Evolutionary conservation across 2,329 filamentous ascomycete species (phyloP), one percentile per base, ranked within the genome.

Genomic region (Cordyceps farinosa): DNA sequence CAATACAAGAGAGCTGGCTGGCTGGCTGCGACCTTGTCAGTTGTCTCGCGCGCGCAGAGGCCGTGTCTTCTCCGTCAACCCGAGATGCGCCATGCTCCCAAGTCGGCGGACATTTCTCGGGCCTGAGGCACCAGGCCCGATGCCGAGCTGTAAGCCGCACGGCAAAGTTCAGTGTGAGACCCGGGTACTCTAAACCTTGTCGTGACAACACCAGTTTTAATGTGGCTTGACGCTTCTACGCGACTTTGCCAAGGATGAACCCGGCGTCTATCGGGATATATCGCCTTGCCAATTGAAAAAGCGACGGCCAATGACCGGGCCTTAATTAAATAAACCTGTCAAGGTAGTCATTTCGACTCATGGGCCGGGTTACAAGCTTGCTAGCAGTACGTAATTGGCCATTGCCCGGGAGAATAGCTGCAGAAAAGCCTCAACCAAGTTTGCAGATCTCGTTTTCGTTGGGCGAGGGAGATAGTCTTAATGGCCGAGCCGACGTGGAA

Each of bases 211-310:
- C 13, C 2, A 22, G 22, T 22, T 22, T 22, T 22, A 22, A 22
- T 55, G 53, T 55, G 53, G 53, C 38, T 55, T 55, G 38, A 55
- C 27, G 27, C 27, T 17, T 38, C 50, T 32, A 55, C 53, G 27
- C 38, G 53, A 15, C 38, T 27, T 27, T 13, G 29, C 38, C 38
- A 42, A 40, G 38, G n/a, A 42, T 8, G 3, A 30, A 30, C 36
- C 11, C 53, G 38, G 29, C 53, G 15, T 32, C 27, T 32, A 6
- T 32, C 38, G 53, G 38, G 9, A 55, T 44, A 55, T 22, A 17
- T 55, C 53, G 53, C 53, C 0, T n/a, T 44, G 22, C n/a, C 11
- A 22, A 22, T 30, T n/a, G 36, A n/a, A 42, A n/a, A 42, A 30
- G 11, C 13, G 5, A 55, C 6, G 17, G 11, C 34, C 15, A n/a